phyloP scores from a whole-genome alignment of 1,284 basidiomycete species.

The Lentinula novae-zelandiae region DNA sequence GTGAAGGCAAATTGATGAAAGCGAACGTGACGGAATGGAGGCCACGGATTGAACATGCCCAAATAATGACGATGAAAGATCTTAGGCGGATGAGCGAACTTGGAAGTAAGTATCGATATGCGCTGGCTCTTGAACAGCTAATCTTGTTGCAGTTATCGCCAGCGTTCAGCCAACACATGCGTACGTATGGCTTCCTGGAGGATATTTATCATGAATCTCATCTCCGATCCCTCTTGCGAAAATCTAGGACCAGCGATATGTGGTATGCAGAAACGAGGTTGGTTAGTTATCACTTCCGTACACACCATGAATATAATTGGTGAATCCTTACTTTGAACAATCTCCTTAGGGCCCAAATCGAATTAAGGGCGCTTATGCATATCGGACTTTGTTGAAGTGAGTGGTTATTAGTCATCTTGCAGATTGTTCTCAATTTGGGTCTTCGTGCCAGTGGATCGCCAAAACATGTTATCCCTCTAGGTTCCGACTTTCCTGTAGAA shows the following conservation, averaged over 20 bases:
- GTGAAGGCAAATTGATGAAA: background rate
- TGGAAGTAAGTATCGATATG: constrained; percentile 49
- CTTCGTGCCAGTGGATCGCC: constrained; percentile 4
- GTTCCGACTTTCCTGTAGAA: constrained; percentile 47
- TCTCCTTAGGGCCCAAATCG: constrained; percentile 64
- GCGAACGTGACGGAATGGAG: constrained; percentile 45
- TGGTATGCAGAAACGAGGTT: constrained; percentile 81
- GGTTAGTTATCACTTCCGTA: constrained; percentile 33
- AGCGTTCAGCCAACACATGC: constrained; percentile 94
- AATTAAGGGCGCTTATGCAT: constrained; percentile 86
- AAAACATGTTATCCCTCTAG: constrained; percentile 10
- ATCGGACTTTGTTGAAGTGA: constrained; percentile 72
- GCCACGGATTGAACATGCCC: constrained; percentile 87
- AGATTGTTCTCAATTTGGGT: background rate
- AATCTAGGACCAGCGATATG: constrained; percentile 82
- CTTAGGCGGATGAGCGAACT: constrained; percentile 65
- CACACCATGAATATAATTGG: background rate
- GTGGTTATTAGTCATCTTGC: constrained; percentile 19
- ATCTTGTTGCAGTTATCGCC: constrained; percentile 61
- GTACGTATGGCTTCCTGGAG: constrained; percentile 35
- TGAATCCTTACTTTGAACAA: background rate
- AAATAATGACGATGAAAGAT: constrained; percentile 76
- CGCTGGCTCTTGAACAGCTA: background rate
- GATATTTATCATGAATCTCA: background rate
- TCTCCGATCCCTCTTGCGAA: background rate